Conservation (phyloP, 2,329 filamentous ascomycete genomes). For the Talaromyces sp. region DNA sequence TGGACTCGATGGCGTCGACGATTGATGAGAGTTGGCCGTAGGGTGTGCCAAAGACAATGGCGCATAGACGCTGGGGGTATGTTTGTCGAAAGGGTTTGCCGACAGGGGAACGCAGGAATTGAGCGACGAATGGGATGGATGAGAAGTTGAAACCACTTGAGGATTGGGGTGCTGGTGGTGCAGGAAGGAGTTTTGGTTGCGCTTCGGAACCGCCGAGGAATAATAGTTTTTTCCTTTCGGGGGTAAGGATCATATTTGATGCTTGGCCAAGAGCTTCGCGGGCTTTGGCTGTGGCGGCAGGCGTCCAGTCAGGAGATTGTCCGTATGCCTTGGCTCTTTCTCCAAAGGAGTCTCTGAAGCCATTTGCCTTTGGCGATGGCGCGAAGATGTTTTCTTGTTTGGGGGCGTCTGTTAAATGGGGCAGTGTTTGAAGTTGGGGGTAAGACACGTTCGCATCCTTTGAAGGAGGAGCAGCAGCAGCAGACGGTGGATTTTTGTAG, state of each 20-base stretch:
- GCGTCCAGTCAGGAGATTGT: constrained; percentile 38
- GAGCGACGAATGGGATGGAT: constrained; percentile 43
- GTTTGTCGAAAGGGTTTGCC: constrained; percentile 66
- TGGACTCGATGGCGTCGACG: constrained; percentile 63
- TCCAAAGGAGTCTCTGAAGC: constrained; percentile 37
- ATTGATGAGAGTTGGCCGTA: constrained; percentile 64
- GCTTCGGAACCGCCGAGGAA: constrained; percentile 30
- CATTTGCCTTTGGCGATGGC: constrained; percentile 30
- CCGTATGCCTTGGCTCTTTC: constrained; percentile 43
- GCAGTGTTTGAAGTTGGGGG: constrained; percentile 41
- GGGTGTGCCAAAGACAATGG: constrained; percentile 67
- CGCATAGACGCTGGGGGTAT: constrained; percentile 59
- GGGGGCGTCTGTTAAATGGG: constrained; percentile 44
- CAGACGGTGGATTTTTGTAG: constrained; percentile 45
- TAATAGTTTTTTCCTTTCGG: constrained; percentile 33
- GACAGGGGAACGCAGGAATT: constrained; percentile 46
- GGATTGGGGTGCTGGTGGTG: constrained; percentile 11
- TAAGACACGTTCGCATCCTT: constrained; percentile 29
- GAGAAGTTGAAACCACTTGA: constrained; percentile 38
- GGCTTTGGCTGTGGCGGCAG: constrained; percentile 30
- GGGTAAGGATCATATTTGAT: constrained; percentile 33
- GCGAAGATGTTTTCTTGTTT: constrained; percentile 45
- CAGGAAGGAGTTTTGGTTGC: constrained; percentile 33
- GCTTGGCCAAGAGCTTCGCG: constrained; percentile 34
- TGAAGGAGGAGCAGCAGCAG: constrained; percentile 24